Evolutionary conservation across 345 rosid species (phyloP), one percentile per base, ranked within the genome.

Genomic region (Arabis hirsuta): DNA sequence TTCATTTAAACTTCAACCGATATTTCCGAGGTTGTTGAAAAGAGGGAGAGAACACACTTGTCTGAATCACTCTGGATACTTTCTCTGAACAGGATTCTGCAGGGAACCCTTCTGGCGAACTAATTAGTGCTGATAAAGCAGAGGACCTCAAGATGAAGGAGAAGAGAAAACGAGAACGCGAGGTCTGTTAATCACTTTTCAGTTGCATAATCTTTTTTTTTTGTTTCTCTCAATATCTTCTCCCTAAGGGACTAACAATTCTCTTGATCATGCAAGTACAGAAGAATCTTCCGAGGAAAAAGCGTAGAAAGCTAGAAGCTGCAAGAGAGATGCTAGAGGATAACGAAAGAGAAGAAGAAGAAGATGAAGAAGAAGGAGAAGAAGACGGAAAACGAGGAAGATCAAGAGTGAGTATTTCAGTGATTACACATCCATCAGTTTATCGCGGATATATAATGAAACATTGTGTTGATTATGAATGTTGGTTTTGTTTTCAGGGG

Each of bases 321-420:
- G 96, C 96, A 32, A 82, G 98, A 79, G 99, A 95, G 74, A 95
- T 86, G 94, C 64, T 90, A 85, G 99, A 95, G 78, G 91, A 91
- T 70, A 78, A 89, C 39, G 80, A 74, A 56, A 27, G 56, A 81
- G 46, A 84, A 68, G 71, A 76, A 82, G 46, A 84, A 68, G 71
- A 75, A 4, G 79, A 69, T 54, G 98, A 93, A 67, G 87, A 88
- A 45, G 90, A 86, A 56, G 79, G 67, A 55, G 31, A 70, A 82
- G 47, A 81, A 81, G 58, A 66, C 1, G 9, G 48, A 41, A 62
- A 7, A 43, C 71, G 47, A 69, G 64, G 71, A 55, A 70, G 71
- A 48, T 67, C 80, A 52, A 53, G 79, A 67, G 96, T 90, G 79
- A 71, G 85, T 59, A 16, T 54, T 71, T 58, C 66, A 38, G 39